Evolutionary conservation across 2,329 filamentous ascomycete species (phyloP), one percentile per base, ranked within the genome.

Genomic region (Paraconiothyrium brasiliense): DNA sequence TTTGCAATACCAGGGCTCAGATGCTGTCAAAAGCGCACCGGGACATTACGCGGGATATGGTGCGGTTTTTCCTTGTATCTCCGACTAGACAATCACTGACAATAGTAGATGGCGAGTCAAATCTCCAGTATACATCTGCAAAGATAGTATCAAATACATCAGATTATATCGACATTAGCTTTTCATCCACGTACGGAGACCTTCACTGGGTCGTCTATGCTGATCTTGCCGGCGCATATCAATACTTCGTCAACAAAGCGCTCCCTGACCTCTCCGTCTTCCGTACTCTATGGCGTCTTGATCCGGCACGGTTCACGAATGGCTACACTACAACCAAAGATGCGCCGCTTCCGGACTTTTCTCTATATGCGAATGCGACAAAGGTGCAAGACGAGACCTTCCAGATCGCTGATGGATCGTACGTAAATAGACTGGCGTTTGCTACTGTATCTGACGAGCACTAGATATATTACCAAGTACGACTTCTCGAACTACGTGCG

Each of bases 321-420:
- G 82, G 81, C 5, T 76, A 78, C 55, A 84, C 81, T 1, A 75
- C 78, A 30, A 70, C 79, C 30, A 79, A 78, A 43, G 80, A 84
- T 59, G 81, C 78, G 37, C 64, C 69, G 3, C 70, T 84, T 14
- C 82, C 82, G 1, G 70, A 77, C 0, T 72, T 82, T 11, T 65
- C 72, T 6, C 76, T 82, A 30, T 82, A 82, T 60, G 61, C 75
- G 5, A 72, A 64, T 5, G 72, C 76, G 24, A 80, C 79, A 22
- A 82, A 83, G 58, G 77, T 84, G 10, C 81, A 84, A 63, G 83
- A 84, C 66, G 81, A 84, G 72, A 84, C 83, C 2, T 84, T 81
- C 78, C 71, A 77, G 55, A 74, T 68, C 4, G 73, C 72, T 0
- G 79, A 82, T 47, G 81, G 82, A 0, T 74, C 71, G 1, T 48